Evolutionary conservation across 495 filamentous ascomycete species (phyloP).

Genomic region (Hamigera avellanea): DNA sequence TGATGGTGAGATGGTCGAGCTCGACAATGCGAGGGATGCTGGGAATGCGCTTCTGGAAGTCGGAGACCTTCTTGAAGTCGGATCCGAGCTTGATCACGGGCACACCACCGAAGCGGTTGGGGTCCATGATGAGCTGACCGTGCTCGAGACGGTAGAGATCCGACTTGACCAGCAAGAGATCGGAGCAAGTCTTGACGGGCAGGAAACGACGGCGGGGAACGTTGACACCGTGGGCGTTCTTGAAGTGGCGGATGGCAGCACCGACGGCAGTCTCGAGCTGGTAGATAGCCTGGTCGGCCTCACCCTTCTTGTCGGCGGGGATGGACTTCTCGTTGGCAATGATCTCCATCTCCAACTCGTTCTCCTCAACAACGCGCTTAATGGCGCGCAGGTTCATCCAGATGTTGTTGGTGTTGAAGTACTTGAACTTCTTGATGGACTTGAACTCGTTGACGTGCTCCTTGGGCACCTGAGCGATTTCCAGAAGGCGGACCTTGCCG

Average conservation of each 20-base stretch:
- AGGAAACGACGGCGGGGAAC: constrained; percentile 95
- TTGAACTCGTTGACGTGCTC: constrained; percentile 99
- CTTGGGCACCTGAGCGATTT: constrained; percentile 99
- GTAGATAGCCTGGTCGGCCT: constrained; percentile 92
- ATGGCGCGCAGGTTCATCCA: constrained; percentile 97
- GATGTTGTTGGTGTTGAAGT: constrained; percentile 99
- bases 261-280: constrained; percentile 98
- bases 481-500: constrained; percentile 85
- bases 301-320: constrained; percentile 97
- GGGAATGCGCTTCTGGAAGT: constrained; percentile 96
- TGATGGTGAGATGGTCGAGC: constrained; percentile 95
- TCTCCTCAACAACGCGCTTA: constrained; percentile 97
- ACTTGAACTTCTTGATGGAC: constrained; percentile 99
- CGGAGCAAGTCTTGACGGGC: constrained; percentile 99
- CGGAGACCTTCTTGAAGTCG: constrained; percentile 99
- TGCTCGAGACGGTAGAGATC: constrained; percentile 99
- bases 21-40: constrained; percentile 97
- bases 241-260: constrained; percentile 97
- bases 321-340: constrained; percentile 99
- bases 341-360: constrained; percentile 98
- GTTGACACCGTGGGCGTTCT: constrained; percentile 97
- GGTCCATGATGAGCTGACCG: constrained; percentile 92
- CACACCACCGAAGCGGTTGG: constrained; percentile 92
- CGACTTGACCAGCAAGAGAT: constrained; percentile 99
- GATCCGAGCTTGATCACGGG: constrained; percentile 97